Percentiles rank a stretch among this genome's conserved stretches.
These are phyloP conservation scores for Taxawa tesnikishii DNA, from an alignment of 2,329 filamentous ascomycete species.

Conservation along the genomic window DNA sequence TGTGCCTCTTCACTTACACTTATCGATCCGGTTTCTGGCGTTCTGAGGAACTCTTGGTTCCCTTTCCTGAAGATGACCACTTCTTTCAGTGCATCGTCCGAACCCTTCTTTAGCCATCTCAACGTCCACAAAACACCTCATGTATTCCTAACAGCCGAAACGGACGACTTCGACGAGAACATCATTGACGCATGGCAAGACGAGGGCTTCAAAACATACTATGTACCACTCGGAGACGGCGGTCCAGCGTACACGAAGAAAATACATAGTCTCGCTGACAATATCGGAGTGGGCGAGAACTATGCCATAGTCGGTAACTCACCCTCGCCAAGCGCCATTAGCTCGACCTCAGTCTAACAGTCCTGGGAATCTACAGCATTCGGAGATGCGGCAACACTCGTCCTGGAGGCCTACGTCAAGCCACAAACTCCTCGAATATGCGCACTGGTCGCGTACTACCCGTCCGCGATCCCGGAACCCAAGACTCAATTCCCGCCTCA, in stretches of 20 bases:
- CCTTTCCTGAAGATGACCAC: slow-evolving; percentile 3
- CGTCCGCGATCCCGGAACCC: slow-evolving; percentile 42
- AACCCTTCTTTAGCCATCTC: slow-evolving; percentile 21
- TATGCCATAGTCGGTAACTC: slow-evolving; percentile 49
- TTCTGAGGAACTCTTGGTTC: too few relatives aligned
- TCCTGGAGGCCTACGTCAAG: slow-evolving; percentile 45
- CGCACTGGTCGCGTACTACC: slow-evolving; percentile 52
- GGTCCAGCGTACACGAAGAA: slow-evolving; percentile 33
- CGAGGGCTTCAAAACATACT: slow-evolving; percentile 48
- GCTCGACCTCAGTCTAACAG: background rate
- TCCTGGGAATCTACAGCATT: slow-evolving; percentile 34
- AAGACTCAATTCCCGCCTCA: slow-evolving; percentile 30
- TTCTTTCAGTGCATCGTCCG: slow-evolving; percentile 4
- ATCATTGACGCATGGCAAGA: slow-evolving; percentile 43
- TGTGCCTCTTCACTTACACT: too few relatives aligned
- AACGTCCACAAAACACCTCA: slow-evolving; percentile 29
- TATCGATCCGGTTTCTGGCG: too few relatives aligned
- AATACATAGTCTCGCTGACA: slow-evolving; percentile 39
- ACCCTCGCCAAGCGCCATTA: slow-evolving; percentile 6
- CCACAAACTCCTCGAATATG: slow-evolving; percentile 42
- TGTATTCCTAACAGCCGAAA: slow-evolving; percentile 39
- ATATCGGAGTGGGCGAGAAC: slow-evolving; percentile 43
- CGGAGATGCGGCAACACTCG: slow-evolving; percentile 47
- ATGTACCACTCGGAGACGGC: slow-evolving; percentile 40
- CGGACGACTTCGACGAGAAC: slow-evolving; percentile 43